phyloP scores from a whole-genome alignment of 768 basidiomycete genomes.

The Tylopilus intermedius region DNA sequence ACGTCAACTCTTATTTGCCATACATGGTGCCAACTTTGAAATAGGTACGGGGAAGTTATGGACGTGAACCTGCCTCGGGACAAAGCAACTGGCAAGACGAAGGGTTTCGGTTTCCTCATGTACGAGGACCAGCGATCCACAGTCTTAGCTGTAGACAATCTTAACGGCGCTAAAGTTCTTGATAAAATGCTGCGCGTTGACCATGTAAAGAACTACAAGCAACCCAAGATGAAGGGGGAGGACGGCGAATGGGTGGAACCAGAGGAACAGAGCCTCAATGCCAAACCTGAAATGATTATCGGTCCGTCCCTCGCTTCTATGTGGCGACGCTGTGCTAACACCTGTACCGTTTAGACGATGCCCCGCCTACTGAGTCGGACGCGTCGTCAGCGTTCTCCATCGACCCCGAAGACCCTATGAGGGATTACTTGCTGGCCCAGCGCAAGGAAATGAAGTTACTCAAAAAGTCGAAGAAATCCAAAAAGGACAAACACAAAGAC shows the following conservation, averaged over 20 bases:
- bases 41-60: conserved; percentile 93
- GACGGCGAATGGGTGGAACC: conserved; percentile 81
- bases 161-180: conserved; percentile 89
- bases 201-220: conserved; percentile 89
- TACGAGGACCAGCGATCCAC: conserved; percentile 98
- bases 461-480: conserved; percentile 54
- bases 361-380: conserved; percentile 59
- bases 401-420: conserved; percentile 98
- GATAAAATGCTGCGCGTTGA: conserved; percentile 87
- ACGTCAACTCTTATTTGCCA: not conserved
- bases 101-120: conserved; percentile 96
- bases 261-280: conserved; percentile 85
- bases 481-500: conserved; percentile 64
- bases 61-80: conserved; percentile 94
- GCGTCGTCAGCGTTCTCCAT: conserved; percentile 61
- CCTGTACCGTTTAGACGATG: conserved; percentile 38
- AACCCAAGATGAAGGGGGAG: conserved; percentile 72
- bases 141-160: conserved; percentile 93
- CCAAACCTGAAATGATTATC: conserved; percentile 65
- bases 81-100: conserved; percentile 85
- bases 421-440: conserved; percentile 80
- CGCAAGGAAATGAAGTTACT: conserved; percentile 64
- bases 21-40: conserved; percentile 2
- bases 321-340: conserved; percentile 1
- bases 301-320: conserved; percentile 38